These are phyloP conservation scores for Alternaria infectoria DNA, from an alignment of 2,329 filamentous ascomycete genomes.

Conservation along the genomic window DNA sequence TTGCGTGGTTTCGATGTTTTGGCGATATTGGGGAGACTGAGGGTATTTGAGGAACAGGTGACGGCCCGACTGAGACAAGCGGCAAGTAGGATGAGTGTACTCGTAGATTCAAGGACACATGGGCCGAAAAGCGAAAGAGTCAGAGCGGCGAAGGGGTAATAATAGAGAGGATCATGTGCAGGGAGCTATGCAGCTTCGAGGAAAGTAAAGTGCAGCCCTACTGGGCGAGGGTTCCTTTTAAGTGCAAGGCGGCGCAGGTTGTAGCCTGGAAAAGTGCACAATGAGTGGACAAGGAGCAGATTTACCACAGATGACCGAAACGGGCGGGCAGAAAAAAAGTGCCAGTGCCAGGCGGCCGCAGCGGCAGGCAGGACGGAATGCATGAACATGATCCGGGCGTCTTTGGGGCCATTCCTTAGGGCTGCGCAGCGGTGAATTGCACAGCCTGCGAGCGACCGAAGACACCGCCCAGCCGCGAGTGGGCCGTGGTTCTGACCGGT, in stretches of 20 bases:
- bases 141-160: conserved; percentile 28
- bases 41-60: conserved; percentile 27
- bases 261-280: conserved; percentile 42
- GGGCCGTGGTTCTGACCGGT: conserved; percentile 32
- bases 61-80: conserved; percentile 37
- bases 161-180: conserved; percentile 34
- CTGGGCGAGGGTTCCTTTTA: conserved; percentile 32
- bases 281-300: conserved; percentile 24
- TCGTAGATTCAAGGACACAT: conserved; percentile 21
- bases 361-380: conserved; percentile 26
- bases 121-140: conserved; percentile 25
- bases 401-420: conserved; percentile 28
- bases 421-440: conserved; percentile 38
- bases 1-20: neutral
- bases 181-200: conserved; percentile 26
- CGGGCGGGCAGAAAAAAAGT: conserved; percentile 16
- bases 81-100: conserved; percentile 21
- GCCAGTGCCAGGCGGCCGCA: conserved; percentile 35
- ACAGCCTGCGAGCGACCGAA: conserved; percentile 36
- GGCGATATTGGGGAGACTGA: conserved; percentile 6
- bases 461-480: conserved; percentile 26
- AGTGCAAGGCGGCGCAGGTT: conserved; percentile 34
- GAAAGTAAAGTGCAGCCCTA: conserved; percentile 29
- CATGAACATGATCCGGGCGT: conserved; percentile 31
- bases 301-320: conserved; percentile 20